phyloP scores from a whole-genome alignment of 257 asterid genomes.

The Solanum sejunctum region DNA sequence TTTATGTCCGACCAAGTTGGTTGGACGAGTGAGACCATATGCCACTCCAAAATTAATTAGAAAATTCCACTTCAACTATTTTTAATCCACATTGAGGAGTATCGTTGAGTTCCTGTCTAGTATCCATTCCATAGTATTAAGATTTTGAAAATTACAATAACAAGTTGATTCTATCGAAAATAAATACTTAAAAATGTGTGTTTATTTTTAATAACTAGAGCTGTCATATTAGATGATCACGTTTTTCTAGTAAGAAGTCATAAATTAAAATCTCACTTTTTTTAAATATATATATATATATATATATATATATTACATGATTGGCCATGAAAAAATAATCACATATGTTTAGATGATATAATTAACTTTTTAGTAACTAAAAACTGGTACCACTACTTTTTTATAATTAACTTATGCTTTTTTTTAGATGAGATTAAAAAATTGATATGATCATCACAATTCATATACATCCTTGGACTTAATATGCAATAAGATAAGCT shows the following conservation, averaged over 20 bases:
- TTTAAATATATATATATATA: accelerated
- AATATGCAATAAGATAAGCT: background rate
- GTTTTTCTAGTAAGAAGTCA: background rate
- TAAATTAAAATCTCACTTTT: background rate
- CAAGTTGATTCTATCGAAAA: background rate
- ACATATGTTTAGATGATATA: background rate
- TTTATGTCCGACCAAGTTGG: background rate
- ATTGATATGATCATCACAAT: background rate
- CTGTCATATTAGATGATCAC: background rate
- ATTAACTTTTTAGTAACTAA: background rate
- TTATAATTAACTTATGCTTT: background rate
- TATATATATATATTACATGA: too few species aligned
- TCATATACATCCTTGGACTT: too few species aligned
- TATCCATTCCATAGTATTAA: background rate
- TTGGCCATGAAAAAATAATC: background rate
- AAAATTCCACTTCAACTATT: background rate
- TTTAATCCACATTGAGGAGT: background rate
- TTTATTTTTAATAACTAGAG: background rate
- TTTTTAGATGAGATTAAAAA: background rate
- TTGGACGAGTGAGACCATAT: background rate
- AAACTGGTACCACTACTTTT: background rate
- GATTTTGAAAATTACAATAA: background rate
- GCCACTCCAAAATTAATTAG: background rate
- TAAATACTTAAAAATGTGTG: background rate
- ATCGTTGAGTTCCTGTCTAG: background rate